A percentile compares a stretch with the other conserved stretches of the same genome.
These are phyloP conservation scores for Vickermania spadyakhi DNA, from an alignment of 208 protist species.

Conservation along the genomic window DNA sequence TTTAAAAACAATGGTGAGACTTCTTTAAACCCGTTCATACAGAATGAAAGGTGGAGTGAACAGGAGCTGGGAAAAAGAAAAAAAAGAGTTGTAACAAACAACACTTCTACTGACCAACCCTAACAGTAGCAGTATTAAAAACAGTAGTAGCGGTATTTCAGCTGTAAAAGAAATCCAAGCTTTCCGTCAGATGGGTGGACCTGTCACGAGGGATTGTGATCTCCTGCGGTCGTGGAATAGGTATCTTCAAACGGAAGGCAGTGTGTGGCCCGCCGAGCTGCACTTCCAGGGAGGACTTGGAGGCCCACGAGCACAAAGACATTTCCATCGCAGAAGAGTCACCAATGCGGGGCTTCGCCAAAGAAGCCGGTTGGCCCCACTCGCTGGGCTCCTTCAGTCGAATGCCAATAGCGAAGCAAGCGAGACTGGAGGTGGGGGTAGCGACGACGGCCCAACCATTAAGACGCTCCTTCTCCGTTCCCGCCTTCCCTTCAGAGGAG, in stretches of 20 bases:
- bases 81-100: too few relatives aligned
- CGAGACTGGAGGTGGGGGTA: constrained; percentile 27
- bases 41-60: too few relatives aligned
- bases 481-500: background rate
- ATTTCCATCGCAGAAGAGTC: background rate
- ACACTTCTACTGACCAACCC: too few relatives aligned
- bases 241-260: background rate
- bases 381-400: constrained; percentile 16
- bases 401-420: constrained; percentile 34
- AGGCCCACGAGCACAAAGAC: background rate
- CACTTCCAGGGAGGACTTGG: background rate
- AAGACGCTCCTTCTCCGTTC: constrained; percentile 17
- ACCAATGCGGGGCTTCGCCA: background rate
- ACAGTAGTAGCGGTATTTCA: too few relatives aligned
- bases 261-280: background rate
- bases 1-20: too few relatives aligned
- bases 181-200: background rate
- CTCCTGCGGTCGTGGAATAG: background rate
- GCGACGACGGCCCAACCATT: constrained; percentile 32
- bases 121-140: too few relatives aligned
- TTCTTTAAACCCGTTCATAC: too few relatives aligned
- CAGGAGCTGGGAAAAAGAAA: too few relatives aligned
- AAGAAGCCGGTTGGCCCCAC: background rate
- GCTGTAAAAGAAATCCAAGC: constrained; percentile 1
- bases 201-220: background rate